Base-by-base conservation (phyloP, 2,329 filamentous ascomycete genomes). In the Hymenotorrendiella dingleyae region DNA sequence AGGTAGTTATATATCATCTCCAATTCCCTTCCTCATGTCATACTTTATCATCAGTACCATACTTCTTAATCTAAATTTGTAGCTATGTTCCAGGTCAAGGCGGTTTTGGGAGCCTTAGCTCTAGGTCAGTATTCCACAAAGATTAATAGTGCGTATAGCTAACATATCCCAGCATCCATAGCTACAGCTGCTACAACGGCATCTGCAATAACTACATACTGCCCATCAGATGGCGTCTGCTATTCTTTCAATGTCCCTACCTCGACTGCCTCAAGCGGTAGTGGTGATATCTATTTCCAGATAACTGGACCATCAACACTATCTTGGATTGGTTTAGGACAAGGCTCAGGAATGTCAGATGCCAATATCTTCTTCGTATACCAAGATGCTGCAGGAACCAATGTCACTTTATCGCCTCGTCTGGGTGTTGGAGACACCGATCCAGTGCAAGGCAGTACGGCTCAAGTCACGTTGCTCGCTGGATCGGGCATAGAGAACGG, bases 361-460 rank as follows among this genome's bases (percentile, higher is more conserved):
- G 59, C 76, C 5, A 77, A 78, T 56, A 78, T 81, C 35, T 79
- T 80, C 54, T 62, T 80, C 32, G 64, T 78, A 5, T 80, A 80
- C 52, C 67, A 72, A n/a, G 67, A 69, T 20, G 62, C 67, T 28
- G 61, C 61, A 27, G 70, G 73, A 20, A 67, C 61, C 32, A 79
- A 78, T 48, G 72, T 80, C 11, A 81, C 77, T 0, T 50, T 81
- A 7, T 79, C 76, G 3, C 70, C 75, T 8, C 63, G 76, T 29
- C 51, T 64, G 6, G 68, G 68, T 7, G 62, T 53, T 10, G 72
- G 72, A 6, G 56, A 75, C 23, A 47, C 40, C 3, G 50, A 63
- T 48, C 76, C 76, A 2, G 47, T 55, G 12, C 57, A 65, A 41
- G 67, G 71, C 47, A 58, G 59, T 3, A 53, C 59, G 20, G 63